These are phyloP conservation scores for Quercus suber DNA, from an alignment of 306 rosid species.

Conservation along the genomic window DNA sequence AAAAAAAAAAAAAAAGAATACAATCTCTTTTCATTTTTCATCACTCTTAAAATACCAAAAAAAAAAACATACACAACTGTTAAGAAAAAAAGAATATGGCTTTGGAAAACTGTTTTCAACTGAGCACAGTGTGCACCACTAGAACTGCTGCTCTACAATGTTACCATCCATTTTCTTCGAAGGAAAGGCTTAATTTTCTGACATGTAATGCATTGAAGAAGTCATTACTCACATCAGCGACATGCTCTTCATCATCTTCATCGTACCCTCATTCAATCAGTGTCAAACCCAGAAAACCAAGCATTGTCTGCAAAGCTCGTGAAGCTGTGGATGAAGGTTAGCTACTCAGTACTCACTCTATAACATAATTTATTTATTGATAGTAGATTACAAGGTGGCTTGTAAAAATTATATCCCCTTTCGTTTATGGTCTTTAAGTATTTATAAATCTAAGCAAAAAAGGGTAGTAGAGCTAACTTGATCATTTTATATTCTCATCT, in stretches of 20 bases:
- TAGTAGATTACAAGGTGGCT: background rate
- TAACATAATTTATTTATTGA: background rate
- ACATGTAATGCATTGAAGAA: slow-evolving; percentile 39
- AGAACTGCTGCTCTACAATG: slow-evolving; percentile 48
- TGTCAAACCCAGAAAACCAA: slow-evolving; percentile 34
- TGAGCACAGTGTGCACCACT: slow-evolving; percentile 42
- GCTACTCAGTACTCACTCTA: background rate
- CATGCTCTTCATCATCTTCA: slow-evolving; percentile 21
- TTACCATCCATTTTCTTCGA: slow-evolving; percentile 50
- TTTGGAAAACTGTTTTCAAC: slow-evolving; percentile 55
- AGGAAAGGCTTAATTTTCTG: slow-evolving; percentile 38
- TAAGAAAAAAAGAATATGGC: slow-evolving; percentile 43
- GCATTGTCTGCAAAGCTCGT: slow-evolving; percentile 69
- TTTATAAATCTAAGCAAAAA: background rate
- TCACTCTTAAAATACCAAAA: background rate
- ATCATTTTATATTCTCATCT: background rate
- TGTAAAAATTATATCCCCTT: background rate
- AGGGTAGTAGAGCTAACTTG: background rate
- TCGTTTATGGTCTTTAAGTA: background rate
- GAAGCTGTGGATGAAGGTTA: slow-evolving; percentile 62
- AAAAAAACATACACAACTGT: background rate
- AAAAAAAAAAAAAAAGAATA: background rate
- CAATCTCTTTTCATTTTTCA: background rate
- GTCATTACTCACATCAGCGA: slow-evolving; percentile 20
- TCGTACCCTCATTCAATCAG: slow-evolving; percentile 26